Conservation (phyloP, 345 rosid species). For the Linum trigynum region DNA sequence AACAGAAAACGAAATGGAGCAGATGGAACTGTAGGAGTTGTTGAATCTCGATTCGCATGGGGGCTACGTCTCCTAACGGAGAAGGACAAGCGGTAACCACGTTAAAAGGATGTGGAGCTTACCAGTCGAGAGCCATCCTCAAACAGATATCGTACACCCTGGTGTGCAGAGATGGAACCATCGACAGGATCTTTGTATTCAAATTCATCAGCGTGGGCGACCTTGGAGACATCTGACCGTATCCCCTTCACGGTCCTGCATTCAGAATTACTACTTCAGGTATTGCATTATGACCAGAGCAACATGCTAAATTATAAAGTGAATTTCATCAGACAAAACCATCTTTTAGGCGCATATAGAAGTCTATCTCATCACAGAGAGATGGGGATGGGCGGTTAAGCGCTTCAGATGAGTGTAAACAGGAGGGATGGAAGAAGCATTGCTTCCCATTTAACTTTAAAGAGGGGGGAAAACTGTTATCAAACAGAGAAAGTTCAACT, state of each 20-base stretch:
- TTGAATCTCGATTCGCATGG: not conserved
- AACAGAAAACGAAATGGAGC: not conserved
- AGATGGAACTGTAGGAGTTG: not conserved
- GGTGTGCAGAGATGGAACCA: conserved; percentile 88
- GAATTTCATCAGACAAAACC: too few species aligned
- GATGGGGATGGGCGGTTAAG: too few species aligned
- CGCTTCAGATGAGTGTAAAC: too few species aligned
- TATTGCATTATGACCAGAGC: too few species aligned
- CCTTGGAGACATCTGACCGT: conserved; percentile 60
- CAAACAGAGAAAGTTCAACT: not conserved
- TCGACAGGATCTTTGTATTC: conserved; percentile 98
- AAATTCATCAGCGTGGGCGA: conserved; percentile 76
- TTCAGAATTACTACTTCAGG: not conserved
- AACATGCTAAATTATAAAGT: too few species aligned
- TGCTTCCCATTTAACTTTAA: too few species aligned
- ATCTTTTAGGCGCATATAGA: too few species aligned
- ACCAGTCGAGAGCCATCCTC: conserved; percentile 95
- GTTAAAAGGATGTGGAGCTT: conserved; percentile 16
- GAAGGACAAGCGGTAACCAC: too few species aligned
- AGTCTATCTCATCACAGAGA: too few species aligned
- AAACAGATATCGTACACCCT: conserved; percentile 88
- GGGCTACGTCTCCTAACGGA: too few species aligned
- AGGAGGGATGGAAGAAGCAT: too few species aligned
- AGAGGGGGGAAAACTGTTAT: too few species aligned
- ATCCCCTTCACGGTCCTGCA: conserved; percentile 64